Percentiles rank a stretch among this genome's conserved stretches.
Evolutionary conservation across 75 land plant species (phyloP).

Genomic region (Cryptomeria japonica): DNA sequence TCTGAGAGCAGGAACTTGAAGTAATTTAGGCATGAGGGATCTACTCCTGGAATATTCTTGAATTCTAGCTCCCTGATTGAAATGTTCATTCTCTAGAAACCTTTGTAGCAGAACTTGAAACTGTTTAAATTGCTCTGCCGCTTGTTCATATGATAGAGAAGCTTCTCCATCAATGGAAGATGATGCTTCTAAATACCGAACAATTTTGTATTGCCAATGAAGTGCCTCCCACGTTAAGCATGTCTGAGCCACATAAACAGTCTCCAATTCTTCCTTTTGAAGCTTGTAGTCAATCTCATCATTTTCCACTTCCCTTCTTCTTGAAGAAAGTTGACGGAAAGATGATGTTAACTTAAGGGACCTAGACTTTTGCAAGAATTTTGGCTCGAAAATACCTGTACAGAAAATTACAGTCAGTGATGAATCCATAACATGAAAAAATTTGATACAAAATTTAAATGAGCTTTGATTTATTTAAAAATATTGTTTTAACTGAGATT

Average conservation of each 20-base stretch:
- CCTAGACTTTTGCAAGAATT: conserved; percentile 38
- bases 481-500: not conserved
- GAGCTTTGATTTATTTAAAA: not conserved
- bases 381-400: not conserved
- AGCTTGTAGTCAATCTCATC: conserved; percentile 54
- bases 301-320: conserved; percentile 32
- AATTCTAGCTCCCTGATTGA: conserved; percentile 49
- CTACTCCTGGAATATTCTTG: conserved; percentile 54
- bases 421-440: not conserved
- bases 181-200: conserved; percentile 34
- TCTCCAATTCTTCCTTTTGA: conserved; percentile 52
- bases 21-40: conserved; percentile 42
- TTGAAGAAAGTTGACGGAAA: conserved; percentile 53
- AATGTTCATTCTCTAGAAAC: conserved; percentile 76
- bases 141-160: conserved; percentile 31
- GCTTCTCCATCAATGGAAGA: conserved; percentile 30
- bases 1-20: conserved; percentile 64
- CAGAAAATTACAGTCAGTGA: not conserved
- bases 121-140: conserved; percentile 59
- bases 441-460: not conserved
- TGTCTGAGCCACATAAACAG: conserved; percentile 54
- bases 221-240: conserved; percentile 67
- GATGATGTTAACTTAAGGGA: conserved; percentile 48
- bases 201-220: conserved; percentile 59
- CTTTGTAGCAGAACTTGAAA: conserved; percentile 71